Evolutionary conservation across 768 basidiomycete species (phyloP).

Genomic region (Podaxis sp.): DNA sequence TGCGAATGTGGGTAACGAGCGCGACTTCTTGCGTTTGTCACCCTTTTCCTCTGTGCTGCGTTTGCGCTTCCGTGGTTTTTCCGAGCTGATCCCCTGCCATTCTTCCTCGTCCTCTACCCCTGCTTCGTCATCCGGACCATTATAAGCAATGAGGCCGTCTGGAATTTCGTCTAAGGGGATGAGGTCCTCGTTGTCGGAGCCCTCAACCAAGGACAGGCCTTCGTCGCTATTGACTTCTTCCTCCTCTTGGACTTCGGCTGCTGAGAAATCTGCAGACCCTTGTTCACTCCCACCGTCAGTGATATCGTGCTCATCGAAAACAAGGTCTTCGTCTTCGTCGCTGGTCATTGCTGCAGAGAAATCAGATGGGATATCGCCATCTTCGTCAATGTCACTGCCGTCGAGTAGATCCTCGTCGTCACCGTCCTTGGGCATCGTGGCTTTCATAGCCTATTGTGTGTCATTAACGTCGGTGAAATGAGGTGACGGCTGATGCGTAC

Average conservation of each 20-base stretch:
- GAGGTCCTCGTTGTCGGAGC: constrained; percentile 69
- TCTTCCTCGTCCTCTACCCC: constrained; percentile 37
- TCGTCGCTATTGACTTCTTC: constrained; percentile 31
- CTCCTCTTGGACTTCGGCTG: constrained; percentile 27
- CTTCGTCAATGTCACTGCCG: constrained; percentile 30
- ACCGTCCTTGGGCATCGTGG: constrained; percentile 66
- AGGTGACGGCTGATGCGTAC: constrained; percentile 30
- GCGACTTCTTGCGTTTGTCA: constrained; percentile 62
- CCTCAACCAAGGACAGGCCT: constrained; percentile 55
- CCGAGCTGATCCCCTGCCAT: constrained; percentile 47
- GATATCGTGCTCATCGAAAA: constrained; percentile 22
- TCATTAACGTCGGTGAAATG: not conserved
- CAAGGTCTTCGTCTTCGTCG: constrained; percentile 18
- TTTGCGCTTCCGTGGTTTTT: constrained; percentile 31
- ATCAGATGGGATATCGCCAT: constrained; percentile 23
- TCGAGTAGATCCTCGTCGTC: constrained; percentile 42
- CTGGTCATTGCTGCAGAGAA: constrained; percentile 12
- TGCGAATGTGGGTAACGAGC: constrained; percentile 73
- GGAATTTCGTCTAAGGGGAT: constrained; percentile 54
- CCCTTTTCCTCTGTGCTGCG: constrained; percentile 22
- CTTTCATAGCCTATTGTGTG: constrained; percentile 73
- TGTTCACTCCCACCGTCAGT: constrained; percentile 17
- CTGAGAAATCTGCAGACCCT: constrained; percentile 22
- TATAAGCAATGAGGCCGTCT: constrained; percentile 55
- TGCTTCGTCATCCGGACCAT: constrained; percentile 45